These are phyloP conservation scores for Rugonectria rugulosa DNA, from an alignment of 2,329 filamentous ascomycete genomes.

Conservation along the genomic window DNA sequence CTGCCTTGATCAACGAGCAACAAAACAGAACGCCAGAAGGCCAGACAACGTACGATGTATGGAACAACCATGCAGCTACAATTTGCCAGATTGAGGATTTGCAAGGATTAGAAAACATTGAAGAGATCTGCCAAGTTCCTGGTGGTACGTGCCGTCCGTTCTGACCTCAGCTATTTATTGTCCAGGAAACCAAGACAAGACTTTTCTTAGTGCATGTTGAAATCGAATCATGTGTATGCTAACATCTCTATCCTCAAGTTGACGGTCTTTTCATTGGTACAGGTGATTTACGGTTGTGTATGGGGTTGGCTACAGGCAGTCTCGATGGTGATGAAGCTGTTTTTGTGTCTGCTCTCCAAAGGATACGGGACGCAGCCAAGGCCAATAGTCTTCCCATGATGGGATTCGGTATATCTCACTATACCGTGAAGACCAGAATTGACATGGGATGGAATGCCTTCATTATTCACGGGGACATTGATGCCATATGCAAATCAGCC, in stretches of 20 bases:
- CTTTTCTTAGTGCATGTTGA: neutral
- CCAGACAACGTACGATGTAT: constrained; percentile 14
- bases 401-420: constrained; percentile 17
- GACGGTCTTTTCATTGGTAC: neutral
- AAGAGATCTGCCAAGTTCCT: constrained; percentile 14
- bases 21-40: neutral
- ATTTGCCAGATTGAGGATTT: constrained; percentile 18
- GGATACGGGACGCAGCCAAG: neutral
- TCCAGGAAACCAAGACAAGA: neutral
- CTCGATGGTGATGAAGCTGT: neutral
- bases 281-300: neutral
- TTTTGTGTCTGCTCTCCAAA: neutral
- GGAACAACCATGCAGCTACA: constrained; percentile 16
- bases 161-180: neutral
- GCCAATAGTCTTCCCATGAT: constrained; percentile 9
- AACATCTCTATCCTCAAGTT: neutral
- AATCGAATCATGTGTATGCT: neutral
- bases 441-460: constrained; percentile 19
- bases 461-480: constrained; percentile 16
- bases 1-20: neutral
- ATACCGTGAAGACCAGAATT: constrained; percentile 14
- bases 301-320: neutral
- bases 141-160: constrained; percentile 1
- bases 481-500: constrained; percentile 4
- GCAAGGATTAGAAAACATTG: constrained; percentile 16